A percentile compares a stretch with the other conserved stretches of the same genome.
Conservation (phyloP, 2,329 filamentous ascomycete genomes). For the Pyricularia grisea region DNA sequence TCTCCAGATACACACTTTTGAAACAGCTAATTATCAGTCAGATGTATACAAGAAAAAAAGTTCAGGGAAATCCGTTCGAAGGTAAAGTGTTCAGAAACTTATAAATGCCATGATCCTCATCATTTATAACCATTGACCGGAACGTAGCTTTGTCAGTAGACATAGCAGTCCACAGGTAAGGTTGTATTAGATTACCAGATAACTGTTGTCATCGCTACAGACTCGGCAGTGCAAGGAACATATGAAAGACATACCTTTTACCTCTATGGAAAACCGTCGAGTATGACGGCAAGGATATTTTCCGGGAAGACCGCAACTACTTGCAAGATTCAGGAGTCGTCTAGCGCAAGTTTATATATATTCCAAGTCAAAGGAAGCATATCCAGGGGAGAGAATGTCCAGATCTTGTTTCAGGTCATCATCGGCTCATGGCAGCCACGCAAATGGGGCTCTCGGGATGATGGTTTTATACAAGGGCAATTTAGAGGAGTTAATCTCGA, state of each 20-base stretch:
- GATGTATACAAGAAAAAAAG: neutral
- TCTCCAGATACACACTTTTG: neutral
- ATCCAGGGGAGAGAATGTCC: conserved; percentile 30
- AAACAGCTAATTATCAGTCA: neutral
- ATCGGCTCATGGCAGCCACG: conserved; percentile 56
- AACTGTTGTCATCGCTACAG: neutral
- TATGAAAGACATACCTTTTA: neutral
- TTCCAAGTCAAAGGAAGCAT: neutral
- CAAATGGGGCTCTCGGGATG: conserved; percentile 55
- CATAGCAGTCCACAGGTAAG: neutral
- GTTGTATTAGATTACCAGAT: neutral
- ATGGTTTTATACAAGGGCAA: conserved; percentile 59
- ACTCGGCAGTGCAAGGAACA: neutral
- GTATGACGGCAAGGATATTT: neutral
- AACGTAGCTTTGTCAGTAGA: neutral
- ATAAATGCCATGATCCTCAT: neutral
- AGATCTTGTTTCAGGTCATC: conserved; percentile 57
- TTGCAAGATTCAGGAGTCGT: neutral
- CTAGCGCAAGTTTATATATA: neutral
- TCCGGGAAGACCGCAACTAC: neutral
- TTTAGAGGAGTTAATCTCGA: conserved; percentile 42
- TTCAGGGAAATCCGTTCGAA: neutral
- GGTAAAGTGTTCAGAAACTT: neutral
- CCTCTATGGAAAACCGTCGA: neutral
- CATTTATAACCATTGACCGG: neutral